phyloP scores from a whole-genome alignment of 306 rosid species.

The Dryas drummondii region DNA sequence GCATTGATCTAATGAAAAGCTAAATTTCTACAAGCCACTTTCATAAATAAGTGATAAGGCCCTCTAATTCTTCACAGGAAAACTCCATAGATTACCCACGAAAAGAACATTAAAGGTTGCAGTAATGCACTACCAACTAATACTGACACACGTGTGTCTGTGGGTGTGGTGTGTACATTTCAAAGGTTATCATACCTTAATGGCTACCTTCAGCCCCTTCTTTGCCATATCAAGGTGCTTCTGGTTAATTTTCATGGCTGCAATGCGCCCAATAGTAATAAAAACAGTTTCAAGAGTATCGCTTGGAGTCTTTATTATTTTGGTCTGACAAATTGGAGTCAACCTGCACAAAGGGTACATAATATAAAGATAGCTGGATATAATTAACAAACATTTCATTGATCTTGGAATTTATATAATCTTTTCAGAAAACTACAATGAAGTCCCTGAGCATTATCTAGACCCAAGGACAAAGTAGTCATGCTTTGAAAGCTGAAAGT shows the following conservation, averaged over 20 bases:
- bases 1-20: background rate
- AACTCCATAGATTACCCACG: background rate
- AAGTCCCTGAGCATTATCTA: background rate
- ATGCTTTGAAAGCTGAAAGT: background rate
- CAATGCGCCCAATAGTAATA: constrained; percentile 81
- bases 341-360: constrained; percentile 49
- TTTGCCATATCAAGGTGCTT: constrained; percentile 86
- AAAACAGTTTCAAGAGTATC: constrained; percentile 60
- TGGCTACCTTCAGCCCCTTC: constrained; percentile 84
- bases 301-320: too few relatives aligned
- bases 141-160: too few relatives aligned
- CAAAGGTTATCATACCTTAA: constrained; percentile 59
- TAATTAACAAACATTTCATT: background rate
- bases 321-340: constrained; percentile 70
- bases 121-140: too few relatives aligned
- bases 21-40: background rate
- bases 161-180: background rate
- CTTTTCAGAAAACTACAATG: background rate
- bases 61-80: background rate
- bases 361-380: constrained; percentile 8
- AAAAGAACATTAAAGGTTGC: background rate
- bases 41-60: background rate
- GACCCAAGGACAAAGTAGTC: background rate
- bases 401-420: background rate
- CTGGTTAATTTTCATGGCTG: constrained; percentile 84